phyloP scores from a whole-genome alignment of 2,329 filamentous ascomycete genomes.

The Aspergillus uvarum region DNA sequence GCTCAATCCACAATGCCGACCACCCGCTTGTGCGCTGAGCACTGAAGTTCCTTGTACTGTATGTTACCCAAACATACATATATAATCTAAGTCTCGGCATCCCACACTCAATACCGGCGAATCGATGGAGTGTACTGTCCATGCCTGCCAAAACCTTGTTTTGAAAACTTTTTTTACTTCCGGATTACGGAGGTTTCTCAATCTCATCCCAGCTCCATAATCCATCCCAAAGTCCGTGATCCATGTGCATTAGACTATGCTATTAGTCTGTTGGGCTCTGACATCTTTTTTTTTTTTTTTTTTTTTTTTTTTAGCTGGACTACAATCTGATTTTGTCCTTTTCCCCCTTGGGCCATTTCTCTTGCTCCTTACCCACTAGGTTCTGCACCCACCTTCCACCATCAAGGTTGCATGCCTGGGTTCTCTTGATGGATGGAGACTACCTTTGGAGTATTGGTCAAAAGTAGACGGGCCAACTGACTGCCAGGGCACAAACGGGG shows the following conservation, averaged over 20 bases:
- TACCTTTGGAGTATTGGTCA: background rate
- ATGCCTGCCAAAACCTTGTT: background rate
- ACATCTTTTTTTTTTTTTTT: background rate
- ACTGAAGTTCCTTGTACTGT: no score
- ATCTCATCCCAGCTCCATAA: background rate
- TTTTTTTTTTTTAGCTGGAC: no score
- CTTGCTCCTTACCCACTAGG: background rate
- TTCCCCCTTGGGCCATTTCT: background rate
- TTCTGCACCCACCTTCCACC: background rate
- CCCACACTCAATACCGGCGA: no score
- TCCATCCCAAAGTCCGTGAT: background rate
- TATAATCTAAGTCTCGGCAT: no score
- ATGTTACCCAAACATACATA: no score
- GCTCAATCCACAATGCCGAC: slow-evolving; percentile 23
- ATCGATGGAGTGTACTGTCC: no score
- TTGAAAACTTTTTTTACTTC: slow-evolving; percentile 4
- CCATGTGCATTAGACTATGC: background rate
- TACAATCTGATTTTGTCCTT: no score
- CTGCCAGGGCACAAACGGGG: background rate
- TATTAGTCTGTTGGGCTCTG: background rate
- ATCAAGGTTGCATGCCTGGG: background rate
- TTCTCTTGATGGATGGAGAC: background rate
- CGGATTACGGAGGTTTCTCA: slow-evolving; percentile 13
- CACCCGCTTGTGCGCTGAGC: slow-evolving; percentile 10
- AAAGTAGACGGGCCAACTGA: background rate